Evolutionary conservation across 768 basidiomycete genomes (phyloP), one percentile per base, ranked within the genome.

Genomic region (Rhizopogon vesiculosus): DNA sequence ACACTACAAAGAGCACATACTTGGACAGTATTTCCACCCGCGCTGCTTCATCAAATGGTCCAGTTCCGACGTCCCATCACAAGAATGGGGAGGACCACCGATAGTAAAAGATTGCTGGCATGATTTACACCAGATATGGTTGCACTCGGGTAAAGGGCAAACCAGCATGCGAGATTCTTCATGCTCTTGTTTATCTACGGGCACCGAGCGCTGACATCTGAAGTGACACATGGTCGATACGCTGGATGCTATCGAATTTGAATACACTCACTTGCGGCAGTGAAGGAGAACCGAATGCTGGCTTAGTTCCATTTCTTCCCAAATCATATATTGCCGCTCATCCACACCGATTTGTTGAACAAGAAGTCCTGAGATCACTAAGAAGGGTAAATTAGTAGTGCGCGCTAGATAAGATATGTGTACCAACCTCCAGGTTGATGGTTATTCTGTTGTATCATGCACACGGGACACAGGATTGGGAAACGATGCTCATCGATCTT

Each of bases 11-110:
- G 44, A 15, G n/a, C 9, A 59, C 74, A 49, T 60, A 73, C 85
- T 81, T 56, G 86, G 82, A 63, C 86, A 87, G 51, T 77, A 75
- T 57, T 80, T 82, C 86, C 85, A 87, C 6, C 84, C 84, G n/a
- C 74, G 68, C 60, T 71, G 58, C 39, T 69, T 64, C 80, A 85
- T 82, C 43, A 84, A 56, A 50, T 76, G 67, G 4, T 77, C 74
- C 7, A 86, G 72, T 60, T 86, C 85, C 2, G 72, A 72, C 12
- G 79, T 72, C 4, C 81, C 83, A 55, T 85, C 84, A 64, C 85
- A 87, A 0, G 80, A 80, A 63, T 85, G 82, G 53, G 70, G 68
- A 12, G 72, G 74, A 6, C 72, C 76, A 16, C 64, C 68, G 10
- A 67, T 19, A 6, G 58, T 53, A 49, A 74, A 57, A 58, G 67